Base-by-base conservation (phyloP, 805 yeast species). In the Kuraishia hungarica region DNA sequence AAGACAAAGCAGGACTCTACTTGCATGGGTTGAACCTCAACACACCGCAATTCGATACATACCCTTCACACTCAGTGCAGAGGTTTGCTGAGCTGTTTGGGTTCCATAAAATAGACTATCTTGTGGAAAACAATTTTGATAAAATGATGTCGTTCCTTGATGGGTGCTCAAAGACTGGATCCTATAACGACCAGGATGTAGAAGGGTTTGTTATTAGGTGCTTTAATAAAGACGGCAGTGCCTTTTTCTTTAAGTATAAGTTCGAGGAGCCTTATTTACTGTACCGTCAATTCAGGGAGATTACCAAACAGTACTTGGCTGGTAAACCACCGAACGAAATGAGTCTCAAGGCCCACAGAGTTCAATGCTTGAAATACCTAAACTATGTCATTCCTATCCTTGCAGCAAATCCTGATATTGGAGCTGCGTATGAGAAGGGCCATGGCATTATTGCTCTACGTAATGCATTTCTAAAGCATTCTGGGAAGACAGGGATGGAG, bases 141-240 rank as follows among this genome's bases (percentile, higher is more conserved):
- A 69, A 72, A 1, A 68, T 90, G 22, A 69, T 77, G 59, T 55
- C 55, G 1, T 86, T 85, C 60, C 68, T 92, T 24, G 79, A 82
- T 2, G 72, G 73, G 0, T 77, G 84, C 55, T 78, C 86, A 0
- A 69, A 76, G 55, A 80, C 86, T 0, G 98, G 98, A 0, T 76
- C 83, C 1, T 90, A 82, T 68, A 72, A 87, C 1, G 83, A 80
- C 1, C 72, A 76, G 46, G 97, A 90, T 60, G 79, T 89, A 7
- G 99, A 94, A 71, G 99, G 99, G 0, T 94, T 93, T 72, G 99
- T 94, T 1, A 76, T 94, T 2, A 77, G 99, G 55, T 82, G 92
- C 61, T 56, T 61, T 7, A 59, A 57, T 19, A 57, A 51, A 26
- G 58, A 51, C 0, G 56, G 57, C 22, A 56, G 59, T 0, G 88